Conservation (phyloP, 306 rosid genomes). For the Cucumis cinereus region DNA sequence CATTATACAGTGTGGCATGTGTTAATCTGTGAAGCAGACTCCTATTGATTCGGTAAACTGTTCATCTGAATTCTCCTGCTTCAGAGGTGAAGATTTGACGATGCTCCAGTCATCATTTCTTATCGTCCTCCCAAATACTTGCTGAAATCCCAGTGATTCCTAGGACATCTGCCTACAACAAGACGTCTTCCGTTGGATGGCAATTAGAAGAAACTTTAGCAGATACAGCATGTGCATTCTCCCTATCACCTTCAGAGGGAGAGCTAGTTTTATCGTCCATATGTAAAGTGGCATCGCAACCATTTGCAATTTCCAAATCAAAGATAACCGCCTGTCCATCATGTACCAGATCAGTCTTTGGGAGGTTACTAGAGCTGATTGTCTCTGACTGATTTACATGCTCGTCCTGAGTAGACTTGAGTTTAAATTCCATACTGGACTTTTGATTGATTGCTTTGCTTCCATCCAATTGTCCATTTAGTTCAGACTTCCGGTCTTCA, state of each 20-base stretch:
- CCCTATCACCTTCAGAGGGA: neutral
- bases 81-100: constrained; percentile 8
- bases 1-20: constrained; percentile 16
- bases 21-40: constrained; percentile 27
- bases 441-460: neutral
- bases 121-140: constrained; percentile 8
- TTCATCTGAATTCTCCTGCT: constrained; percentile 5
- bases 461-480: constrained; percentile 13
- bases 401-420: neutral
- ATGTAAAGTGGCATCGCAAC: neutral
- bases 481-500: constrained; percentile 12
- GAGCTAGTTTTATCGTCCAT: neutral
- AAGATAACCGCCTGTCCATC: constrained; percentile 13
- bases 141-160: constrained; percentile 8
- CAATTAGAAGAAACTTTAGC: neutral
- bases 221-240: neutral
- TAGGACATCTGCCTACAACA: constrained; percentile 19
- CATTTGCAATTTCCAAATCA: constrained; percentile 12
- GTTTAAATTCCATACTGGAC: neutral
- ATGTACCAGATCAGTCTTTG: neutral
- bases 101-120: constrained; percentile 8
- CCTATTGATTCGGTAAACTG: constrained; percentile 18
- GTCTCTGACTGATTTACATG: constrained; percentile 13
- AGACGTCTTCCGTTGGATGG: neutral
- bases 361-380: constrained; percentile 11